These are phyloP conservation scores for Piromyces sp. DNA, from an alignment of 192 early-diverging fungal species.

Conservation along the genomic window DNA sequence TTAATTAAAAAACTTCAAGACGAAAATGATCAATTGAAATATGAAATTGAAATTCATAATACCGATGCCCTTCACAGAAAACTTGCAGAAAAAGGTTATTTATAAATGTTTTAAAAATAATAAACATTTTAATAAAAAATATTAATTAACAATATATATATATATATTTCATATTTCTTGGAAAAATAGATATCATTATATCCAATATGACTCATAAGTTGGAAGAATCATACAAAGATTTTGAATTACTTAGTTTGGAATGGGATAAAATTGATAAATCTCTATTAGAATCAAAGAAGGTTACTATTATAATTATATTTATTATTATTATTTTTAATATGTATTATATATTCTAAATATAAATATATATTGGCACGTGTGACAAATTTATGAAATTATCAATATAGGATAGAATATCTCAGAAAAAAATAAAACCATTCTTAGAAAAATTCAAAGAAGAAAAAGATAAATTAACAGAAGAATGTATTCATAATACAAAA, in stretches of 20 bases:
- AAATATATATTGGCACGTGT: neutral
- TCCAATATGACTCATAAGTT: conserved; percentile 13
- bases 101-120: too few relatives aligned
- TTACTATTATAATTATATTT: too few relatives aligned
- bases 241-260: conserved; percentile 30
- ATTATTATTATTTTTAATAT: too few relatives aligned
- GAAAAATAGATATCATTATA: conserved; percentile 14
- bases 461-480: conserved; percentile 9
- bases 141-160: too few relatives aligned
- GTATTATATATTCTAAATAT: too few relatives aligned
- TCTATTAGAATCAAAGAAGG: conserved; percentile 3
- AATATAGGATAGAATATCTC: conserved; percentile 5
- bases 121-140: too few relatives aligned
- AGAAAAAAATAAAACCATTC: conserved; percentile 6
- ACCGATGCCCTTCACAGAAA: conserved; percentile 10
- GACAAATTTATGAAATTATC: neutral
- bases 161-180: too few relatives aligned
- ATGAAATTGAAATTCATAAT: conserved; percentile 1
- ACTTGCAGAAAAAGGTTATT: conserved; percentile 22
- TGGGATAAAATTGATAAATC: conserved; percentile 25
- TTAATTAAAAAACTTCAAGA: conserved; percentile 9
- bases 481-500: conserved; percentile 6
- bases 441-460: conserved; percentile 17
- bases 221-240: conserved; percentile 18
- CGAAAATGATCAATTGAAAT: conserved; percentile 3